Base-by-base conservation (phyloP, 176 grass and related monocot genomes). In the Luzula sylvatica region DNA sequence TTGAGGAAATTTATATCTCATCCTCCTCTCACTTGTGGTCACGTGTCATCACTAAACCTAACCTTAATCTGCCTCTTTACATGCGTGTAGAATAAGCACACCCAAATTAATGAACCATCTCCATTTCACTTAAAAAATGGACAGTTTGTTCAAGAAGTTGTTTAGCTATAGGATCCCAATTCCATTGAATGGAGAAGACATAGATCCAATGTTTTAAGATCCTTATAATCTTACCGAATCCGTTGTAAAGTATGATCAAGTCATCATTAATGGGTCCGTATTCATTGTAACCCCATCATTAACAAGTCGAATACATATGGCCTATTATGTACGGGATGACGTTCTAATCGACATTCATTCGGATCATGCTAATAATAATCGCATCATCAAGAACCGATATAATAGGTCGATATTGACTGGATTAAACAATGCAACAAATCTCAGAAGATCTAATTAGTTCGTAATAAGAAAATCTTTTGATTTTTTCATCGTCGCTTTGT, bases 41-140 rank as follows among this genome's bases (percentile, higher is more conserved):
- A 83, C 61, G 66, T 89, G 75, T 71, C 75, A 52, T 50, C 20
- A 40, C 67, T 17, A 50, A 47, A 82, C 86, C 79, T 70, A 83
- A 83, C 47, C 73, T 69, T 72, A 72, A 71, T 65, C 79, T 80
- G 75, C 75, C 70, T 53, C 65, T 50, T 41, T 14, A 11, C 5
- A 55, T 55, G 12, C 65, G 50, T 68, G 65, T 68, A 27, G 38
- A 68, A 64, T 29, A 48, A 64, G 59, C 29, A 29, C 59, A 50
- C 25, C 41, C n/a, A n/a, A 61, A 3, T 17, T 28, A 25, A 19
- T 61, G 0, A 17, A 18, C 8, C 23, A 23, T 61, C 57, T 61
- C 26, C 59, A 64, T 35, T 64, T 9, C 15, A 2, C 28, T 47
- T 20, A 11, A 0, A 20, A 30, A 64, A 49, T 30, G 20, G 24